Evolutionary conservation across 2,329 filamentous ascomycete species (phyloP).

Genomic region (Aspergillus cejpii): DNA sequence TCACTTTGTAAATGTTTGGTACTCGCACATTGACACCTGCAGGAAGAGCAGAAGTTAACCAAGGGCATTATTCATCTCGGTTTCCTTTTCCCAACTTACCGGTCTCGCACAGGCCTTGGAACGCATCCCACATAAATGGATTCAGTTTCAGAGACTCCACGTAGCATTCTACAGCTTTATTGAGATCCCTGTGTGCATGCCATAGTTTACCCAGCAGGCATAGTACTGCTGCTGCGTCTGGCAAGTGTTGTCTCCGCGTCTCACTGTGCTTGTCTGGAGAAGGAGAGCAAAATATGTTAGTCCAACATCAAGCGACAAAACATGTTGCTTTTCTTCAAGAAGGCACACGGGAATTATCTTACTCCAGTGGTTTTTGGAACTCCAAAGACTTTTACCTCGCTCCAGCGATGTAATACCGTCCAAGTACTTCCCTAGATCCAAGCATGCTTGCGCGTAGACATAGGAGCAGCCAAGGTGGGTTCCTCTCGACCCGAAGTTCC

Average conservation of each 20-base stretch:
- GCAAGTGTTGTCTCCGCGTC: constrained; percentile 63
- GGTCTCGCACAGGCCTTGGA: constrained; percentile 77
- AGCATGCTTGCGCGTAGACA: constrained; percentile 82
- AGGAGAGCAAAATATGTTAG: not conserved
- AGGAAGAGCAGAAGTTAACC: constrained; percentile 11
- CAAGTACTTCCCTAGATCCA: constrained; percentile 68
- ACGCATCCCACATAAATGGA: constrained; percentile 98
- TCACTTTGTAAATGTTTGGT: constrained; percentile 78
- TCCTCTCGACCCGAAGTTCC: constrained; percentile 62
- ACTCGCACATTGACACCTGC: constrained; percentile 69
- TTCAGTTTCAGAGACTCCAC: constrained; percentile 84
- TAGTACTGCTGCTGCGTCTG: constrained; percentile 76
- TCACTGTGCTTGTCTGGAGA: constrained; percentile 63
- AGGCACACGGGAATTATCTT: constrained; percentile 38
- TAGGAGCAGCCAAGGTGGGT: constrained; percentile 81
- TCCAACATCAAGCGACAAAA: not conserved
- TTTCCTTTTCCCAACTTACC: constrained; percentile 37
- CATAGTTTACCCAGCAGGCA: constrained; percentile 84
- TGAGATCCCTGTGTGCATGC: constrained; percentile 69
- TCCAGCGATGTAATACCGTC: constrained; percentile 81
- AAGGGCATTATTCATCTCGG: too few relatives aligned
- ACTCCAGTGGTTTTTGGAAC: constrained; percentile 67
- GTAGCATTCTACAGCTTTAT: constrained; percentile 77
- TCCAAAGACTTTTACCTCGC: constrained; percentile 70
- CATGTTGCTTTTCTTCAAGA: not conserved